Percentiles rank a stretch among this genome's conserved stretches.
Evolutionary conservation across 2,329 filamentous ascomycete species (phyloP).

Genomic region (Epichloe elymi): DNA sequence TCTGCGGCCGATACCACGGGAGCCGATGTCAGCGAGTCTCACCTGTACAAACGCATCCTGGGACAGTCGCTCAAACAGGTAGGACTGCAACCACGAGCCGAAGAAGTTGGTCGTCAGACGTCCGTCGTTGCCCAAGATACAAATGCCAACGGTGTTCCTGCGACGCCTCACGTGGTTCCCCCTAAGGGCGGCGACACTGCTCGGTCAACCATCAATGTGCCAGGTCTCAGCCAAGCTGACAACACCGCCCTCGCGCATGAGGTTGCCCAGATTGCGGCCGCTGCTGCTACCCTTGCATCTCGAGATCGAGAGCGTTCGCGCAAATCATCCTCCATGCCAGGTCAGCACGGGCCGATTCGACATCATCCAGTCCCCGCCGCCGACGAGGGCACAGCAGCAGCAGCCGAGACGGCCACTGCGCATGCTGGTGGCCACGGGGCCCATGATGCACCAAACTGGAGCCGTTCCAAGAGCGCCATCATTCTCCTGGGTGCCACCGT

Average conservation of each 20-base stretch:
- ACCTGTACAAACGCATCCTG: conserved; percentile 85
- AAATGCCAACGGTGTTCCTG: conserved; percentile 29
- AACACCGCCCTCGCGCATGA: conserved; percentile 72
- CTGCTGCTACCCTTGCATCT: conserved; percentile 75
- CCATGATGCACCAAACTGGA: conserved; percentile 98
- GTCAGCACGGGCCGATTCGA: conserved; percentile 11
- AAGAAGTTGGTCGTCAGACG: conserved; percentile 27
- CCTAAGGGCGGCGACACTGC: conserved; percentile 44
- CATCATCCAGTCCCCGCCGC: conserved; percentile 20
- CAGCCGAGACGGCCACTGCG: conserved; percentile 20
- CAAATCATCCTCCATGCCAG: conserved; percentile 22
- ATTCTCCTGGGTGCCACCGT: conserved; percentile 82
- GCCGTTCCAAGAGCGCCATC: conserved; percentile 75
- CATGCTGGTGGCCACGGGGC: conserved; percentile 44
- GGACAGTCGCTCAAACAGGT: conserved; percentile 81
- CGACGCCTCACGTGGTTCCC: conserved; percentile 66
- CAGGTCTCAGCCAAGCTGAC: conserved; percentile 68
- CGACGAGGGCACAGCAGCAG: conserved; percentile 16
- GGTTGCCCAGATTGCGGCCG: conserved; percentile 87
- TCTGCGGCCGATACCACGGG: conserved; percentile 34
- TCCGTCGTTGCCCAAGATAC: conserved; percentile 22
- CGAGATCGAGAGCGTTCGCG: conserved; percentile 43
- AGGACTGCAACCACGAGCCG: conserved; percentile 48
- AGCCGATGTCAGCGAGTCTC: conserved; percentile 69
- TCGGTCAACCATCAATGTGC: conserved; percentile 37